Percentiles rank a stretch among this genome's conserved stretches.
phyloP scores from a whole-genome alignment of 2,329 filamentous ascomycete species.

The Scolecobasidium constrictum region DNA sequence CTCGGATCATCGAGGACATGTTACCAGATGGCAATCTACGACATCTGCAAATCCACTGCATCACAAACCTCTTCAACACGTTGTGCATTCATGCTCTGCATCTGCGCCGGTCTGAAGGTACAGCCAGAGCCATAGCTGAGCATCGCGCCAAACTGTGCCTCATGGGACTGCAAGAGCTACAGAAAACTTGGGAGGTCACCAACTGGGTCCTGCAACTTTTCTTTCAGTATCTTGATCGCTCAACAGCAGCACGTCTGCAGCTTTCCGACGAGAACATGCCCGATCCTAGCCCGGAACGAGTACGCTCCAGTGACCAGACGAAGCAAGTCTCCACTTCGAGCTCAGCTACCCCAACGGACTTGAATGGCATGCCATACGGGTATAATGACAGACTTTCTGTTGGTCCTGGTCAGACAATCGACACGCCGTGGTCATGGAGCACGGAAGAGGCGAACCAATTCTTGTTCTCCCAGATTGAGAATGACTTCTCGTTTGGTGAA shows the following conservation, averaged over 20 bases:
- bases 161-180: slow-evolving; percentile 36
- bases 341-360: not conserved
- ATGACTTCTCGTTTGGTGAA: slow-evolving; percentile 20
- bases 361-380: not conserved
- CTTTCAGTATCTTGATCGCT: slow-evolving; percentile 36
- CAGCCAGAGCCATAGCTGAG: slow-evolving; percentile 34
- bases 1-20: slow-evolving; percentile 38
- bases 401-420: not conserved
- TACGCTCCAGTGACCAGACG: not conserved
- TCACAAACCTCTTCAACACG: slow-evolving; percentile 37
- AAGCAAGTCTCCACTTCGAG: not conserved
- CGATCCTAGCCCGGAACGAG: not conserved
- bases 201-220: slow-evolving; percentile 40
- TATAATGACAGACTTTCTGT: too few species aligned
- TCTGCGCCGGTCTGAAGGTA: slow-evolving; percentile 26
- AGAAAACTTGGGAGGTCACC: slow-evolving; percentile 38
- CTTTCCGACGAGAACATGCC: not conserved
- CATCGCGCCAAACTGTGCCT: slow-evolving; percentile 38
- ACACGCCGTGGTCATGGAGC: slow-evolving; percentile 19
- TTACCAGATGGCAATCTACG: slow-evolving; percentile 32
- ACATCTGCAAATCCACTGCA: slow-evolving; percentile 34
- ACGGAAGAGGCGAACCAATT: slow-evolving; percentile 21
- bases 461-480: slow-evolving; percentile 21
- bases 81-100: slow-evolving; percentile 38
- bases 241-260: slow-evolving; percentile 23